A percentile compares a stretch with the other conserved stretches of the same genome.
Evolutionary conservation across 352 stramenopile genomes (phyloP).

Genomic region (Globisporangium canariense): DNA sequence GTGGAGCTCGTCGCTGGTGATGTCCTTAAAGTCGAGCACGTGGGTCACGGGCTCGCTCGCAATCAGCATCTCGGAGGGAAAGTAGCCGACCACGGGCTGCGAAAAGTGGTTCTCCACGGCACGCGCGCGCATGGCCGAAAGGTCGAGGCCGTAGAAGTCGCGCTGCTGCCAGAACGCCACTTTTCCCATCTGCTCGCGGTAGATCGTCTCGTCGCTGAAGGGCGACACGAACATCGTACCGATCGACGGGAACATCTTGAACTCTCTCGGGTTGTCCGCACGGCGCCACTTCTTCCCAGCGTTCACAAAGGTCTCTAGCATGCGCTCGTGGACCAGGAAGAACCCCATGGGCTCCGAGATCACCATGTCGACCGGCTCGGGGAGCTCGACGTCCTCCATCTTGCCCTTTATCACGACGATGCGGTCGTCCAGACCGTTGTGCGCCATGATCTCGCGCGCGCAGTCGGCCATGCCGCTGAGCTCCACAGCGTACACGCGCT

Average conservation of each 20-base stretch:
- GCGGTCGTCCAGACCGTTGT: conserved; percentile 94
- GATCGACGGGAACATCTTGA: conserved; percentile 96
- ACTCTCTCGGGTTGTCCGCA: conserved; percentile 33
- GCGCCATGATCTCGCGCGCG: conserved; percentile 90
- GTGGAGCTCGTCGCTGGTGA: conserved; percentile 77
- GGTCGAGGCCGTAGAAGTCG: conserved; percentile 97
- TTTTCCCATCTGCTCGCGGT: conserved; percentile 90
- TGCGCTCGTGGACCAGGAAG: conserved; percentile 98
- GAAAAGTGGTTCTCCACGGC: conserved; percentile 98
- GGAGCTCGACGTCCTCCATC: conserved; percentile 96
- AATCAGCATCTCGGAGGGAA: conserved; percentile 76
- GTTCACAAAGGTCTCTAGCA: conserved; percentile 97
- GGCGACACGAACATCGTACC: conserved; percentile 97
- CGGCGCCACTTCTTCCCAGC: conserved; percentile 95
- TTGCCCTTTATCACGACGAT: conserved; percentile 97
- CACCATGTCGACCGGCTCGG: conserved; percentile 97
- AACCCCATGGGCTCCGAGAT: conserved; percentile 99
- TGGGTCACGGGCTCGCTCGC: conserved; percentile 57
- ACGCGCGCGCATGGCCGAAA: conserved; percentile 89
- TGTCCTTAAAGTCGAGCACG: conserved; percentile 81
- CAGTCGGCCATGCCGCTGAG: conserved; percentile 98
- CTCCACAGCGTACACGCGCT: conserved; percentile 94
- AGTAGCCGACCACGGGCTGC: conserved; percentile 94
- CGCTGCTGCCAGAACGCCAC: conserved; percentile 94
- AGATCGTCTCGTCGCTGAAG: conserved; percentile 94